phyloP scores from a whole-genome alignment of 2,329 filamentous ascomycete species.

The Hymenoscyphus scutula region DNA sequence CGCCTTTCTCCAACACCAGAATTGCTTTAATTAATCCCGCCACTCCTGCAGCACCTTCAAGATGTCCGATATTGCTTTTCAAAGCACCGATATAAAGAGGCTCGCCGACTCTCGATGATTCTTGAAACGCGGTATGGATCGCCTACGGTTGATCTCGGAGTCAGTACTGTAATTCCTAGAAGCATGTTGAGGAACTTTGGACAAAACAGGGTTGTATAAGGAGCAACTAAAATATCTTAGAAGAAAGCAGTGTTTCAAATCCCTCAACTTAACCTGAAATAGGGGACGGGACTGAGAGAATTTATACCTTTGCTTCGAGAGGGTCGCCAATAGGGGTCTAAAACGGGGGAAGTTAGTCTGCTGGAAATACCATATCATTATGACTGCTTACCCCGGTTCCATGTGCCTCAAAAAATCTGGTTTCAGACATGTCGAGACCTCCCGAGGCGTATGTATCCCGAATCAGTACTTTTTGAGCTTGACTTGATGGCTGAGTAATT shows the following conservation, averaged over 20 bases:
- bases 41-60: conserved; percentile 39
- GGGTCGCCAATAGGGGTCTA: conserved; percentile 17
- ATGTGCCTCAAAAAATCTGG: conserved; percentile 17
- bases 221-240: no score
- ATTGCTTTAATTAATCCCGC: conserved; percentile 40
- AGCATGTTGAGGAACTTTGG: no score
- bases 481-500: conserved; percentile 51
- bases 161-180: no score
- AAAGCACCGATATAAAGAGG: conserved; percentile 26
- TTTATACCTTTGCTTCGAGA: conserved; percentile 13
- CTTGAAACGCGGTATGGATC: background rate
- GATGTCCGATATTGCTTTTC: conserved; percentile 38
- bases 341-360: background rate
- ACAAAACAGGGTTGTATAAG: no score
- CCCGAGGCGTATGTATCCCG: conserved; percentile 15
- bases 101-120: background rate
- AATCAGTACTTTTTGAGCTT: conserved; percentile 39
- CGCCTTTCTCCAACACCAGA: conserved; percentile 41
- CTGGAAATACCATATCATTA: background rate
- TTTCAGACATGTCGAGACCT: conserved; percentile 10
- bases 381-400: conserved; percentile 13
- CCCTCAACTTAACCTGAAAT: no score
- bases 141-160: no score
- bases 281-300: no score
- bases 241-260: no score